phyloP scores from a whole-genome alignment of 1,284 basidiomycete genomes.

The Bjerkandera adusta region DNA sequence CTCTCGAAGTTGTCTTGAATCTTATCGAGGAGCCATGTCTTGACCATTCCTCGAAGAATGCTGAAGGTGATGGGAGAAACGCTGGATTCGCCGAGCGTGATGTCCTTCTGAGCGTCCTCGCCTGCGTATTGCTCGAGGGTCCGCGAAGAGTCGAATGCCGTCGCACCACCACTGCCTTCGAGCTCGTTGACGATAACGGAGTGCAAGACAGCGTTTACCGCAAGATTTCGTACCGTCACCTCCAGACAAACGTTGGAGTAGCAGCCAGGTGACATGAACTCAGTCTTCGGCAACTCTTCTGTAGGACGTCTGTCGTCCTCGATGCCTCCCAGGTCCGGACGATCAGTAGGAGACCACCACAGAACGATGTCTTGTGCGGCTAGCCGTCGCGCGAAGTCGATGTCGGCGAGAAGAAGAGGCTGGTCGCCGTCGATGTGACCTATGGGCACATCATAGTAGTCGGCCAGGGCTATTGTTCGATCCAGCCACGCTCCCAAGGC shows the following conservation, averaged over 20 bases:
- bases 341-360: conserved; percentile 93
- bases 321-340: conserved; percentile 93
- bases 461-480: conserved; percentile 78
- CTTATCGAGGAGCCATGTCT: conserved; percentile 91
- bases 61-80: conserved; percentile 90
- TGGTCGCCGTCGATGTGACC: conserved; percentile 92
- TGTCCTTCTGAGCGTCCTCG: conserved; percentile 72
- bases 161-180: conserved; percentile 89
- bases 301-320: conserved; percentile 82
- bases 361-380: conserved; percentile 87
- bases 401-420: conserved; percentile 83
- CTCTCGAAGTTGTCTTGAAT: conserved; percentile 62
- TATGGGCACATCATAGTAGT: conserved; percentile 92
- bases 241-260: conserved; percentile 95
- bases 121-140: conserved; percentile 90
- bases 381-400: conserved; percentile 88
- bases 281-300: conserved; percentile 83
- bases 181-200: conserved; percentile 95
- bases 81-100: conserved; percentile 89
- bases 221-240: conserved; percentile 87
- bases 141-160: conserved; percentile 92
- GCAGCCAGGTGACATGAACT: conserved; percentile 84
- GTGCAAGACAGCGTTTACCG: conserved; percentile 93
- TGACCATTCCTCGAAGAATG: conserved; percentile 87
- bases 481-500: conserved; percentile 80